Evolutionary conservation across 768 basidiomycete genomes (phyloP).

Genomic region (Mycena indigotica): DNA sequence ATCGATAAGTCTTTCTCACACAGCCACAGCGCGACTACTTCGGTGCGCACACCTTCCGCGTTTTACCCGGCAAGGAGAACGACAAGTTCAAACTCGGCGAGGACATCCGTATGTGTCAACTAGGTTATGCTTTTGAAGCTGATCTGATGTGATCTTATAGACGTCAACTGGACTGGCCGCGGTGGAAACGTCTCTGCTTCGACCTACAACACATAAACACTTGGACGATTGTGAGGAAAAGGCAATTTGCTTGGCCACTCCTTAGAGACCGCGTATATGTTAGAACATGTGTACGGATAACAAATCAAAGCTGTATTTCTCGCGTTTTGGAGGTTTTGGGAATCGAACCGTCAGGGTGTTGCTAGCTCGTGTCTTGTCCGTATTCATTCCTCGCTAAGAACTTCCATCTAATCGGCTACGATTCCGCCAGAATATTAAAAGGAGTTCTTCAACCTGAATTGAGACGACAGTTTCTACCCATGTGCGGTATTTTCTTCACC

Average conservation of each 20-base stretch:
- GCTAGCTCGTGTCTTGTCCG: too few relatives aligned
- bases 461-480: too few relatives aligned
- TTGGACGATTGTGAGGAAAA: slow-evolving; percentile 9
- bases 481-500: slow-evolving; percentile 75
- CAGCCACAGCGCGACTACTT: slow-evolving; percentile 94
- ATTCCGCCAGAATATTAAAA: too few relatives aligned
- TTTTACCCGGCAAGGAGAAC: slow-evolving; percentile 91
- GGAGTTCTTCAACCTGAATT: too few relatives aligned
- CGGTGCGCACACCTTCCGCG: slow-evolving; percentile 97
- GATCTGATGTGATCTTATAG: slow-evolving; percentile 39
- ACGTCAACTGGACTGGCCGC: slow-evolving; percentile 99
- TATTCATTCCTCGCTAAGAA: too few relatives aligned
- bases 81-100: slow-evolving; percentile 73
- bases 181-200: slow-evolving; percentile 93
- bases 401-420: too few relatives aligned
- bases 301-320: slow-evolving; percentile 15
- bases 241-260: slow-evolving; percentile 1
- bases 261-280: slow-evolving; percentile 15
- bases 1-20: slow-evolving; percentile 4
- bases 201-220: slow-evolving; percentile 64
- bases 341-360: too few relatives aligned
- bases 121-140: not conserved
- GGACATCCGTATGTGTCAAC: slow-evolving; percentile 77
- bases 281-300: slow-evolving; percentile 18
- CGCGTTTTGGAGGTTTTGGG: slow-evolving; percentile 15